phyloP scores from a whole-genome alignment of 2,329 filamentous ascomycete genomes.

The Claviceps quebecensis region DNA sequence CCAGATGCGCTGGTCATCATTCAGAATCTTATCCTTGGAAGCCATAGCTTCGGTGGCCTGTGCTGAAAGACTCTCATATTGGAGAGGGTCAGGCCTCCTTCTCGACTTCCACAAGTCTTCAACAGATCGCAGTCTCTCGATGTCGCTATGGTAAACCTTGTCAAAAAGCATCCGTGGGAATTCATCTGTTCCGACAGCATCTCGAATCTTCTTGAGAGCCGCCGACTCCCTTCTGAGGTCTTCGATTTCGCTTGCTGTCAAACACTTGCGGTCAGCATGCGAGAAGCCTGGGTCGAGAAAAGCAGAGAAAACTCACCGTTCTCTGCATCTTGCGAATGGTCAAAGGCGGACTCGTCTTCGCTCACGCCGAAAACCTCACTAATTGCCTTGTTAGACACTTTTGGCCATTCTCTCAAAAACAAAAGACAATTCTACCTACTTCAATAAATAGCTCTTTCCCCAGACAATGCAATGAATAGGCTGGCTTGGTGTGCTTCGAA shows the following conservation, averaged over 20 bases:
- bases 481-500: constrained; percentile 88
- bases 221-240: constrained; percentile 75
- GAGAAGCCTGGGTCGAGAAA: not conserved
- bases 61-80: constrained; percentile 47
- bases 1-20: constrained; percentile 67
- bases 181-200: constrained; percentile 61
- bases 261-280: not conserved
- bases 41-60: constrained; percentile 36
- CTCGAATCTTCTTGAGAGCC: constrained; percentile 69
- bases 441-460: constrained; percentile 92
- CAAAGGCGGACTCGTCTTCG: constrained; percentile 72
- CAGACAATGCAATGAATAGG: constrained; percentile 98
- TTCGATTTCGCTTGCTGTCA: constrained; percentile 60
- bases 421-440: constrained; percentile 26
- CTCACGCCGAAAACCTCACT: constrained; percentile 79
- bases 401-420: not conserved
- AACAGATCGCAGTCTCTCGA: constrained; percentile 69
- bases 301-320: constrained; percentile 41
- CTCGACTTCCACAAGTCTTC: constrained; percentile 93
- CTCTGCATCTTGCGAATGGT: constrained; percentile 65
- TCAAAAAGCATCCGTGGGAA: constrained; percentile 76
- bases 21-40: constrained; percentile 38
- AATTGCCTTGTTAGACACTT: not conserved
- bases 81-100: constrained; percentile 56
- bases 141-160: constrained; percentile 82